These are phyloP conservation scores for Hysterium pulicare DNA, from an alignment of 2,329 filamentous ascomycete species.

Conservation along the genomic window DNA sequence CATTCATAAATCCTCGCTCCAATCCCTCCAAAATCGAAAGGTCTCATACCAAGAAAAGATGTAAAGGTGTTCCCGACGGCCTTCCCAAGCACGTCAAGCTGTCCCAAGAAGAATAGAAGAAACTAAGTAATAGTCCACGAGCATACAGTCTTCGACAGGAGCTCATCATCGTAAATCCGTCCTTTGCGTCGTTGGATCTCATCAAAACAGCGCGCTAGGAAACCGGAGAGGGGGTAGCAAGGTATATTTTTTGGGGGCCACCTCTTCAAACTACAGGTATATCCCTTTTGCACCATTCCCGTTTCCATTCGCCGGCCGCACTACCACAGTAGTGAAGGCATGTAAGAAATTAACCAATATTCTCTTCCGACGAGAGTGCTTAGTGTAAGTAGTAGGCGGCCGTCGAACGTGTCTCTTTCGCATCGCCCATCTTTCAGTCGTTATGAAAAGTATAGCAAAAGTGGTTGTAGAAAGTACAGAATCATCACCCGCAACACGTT, in stretches of 20 bases:
- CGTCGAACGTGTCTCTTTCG: constrained; percentile 14
- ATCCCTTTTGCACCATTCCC: constrained; percentile 17
- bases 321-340: constrained; percentile 11
- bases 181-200: constrained; percentile 15
- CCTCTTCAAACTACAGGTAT: constrained; percentile 8
- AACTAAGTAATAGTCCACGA: constrained; percentile 18
- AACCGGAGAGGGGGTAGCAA: constrained; percentile 6
- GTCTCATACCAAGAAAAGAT: neutral
- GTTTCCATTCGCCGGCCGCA: constrained; percentile 15
- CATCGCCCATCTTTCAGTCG: constrained; percentile 16
- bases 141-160: constrained; percentile 18
- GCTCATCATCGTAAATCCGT: constrained; percentile 21
- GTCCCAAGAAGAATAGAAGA: constrained; percentile 13
- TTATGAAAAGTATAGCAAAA: constrained; percentile 17
- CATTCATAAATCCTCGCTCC: constrained; percentile 22
- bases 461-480: constrained; percentile 33
- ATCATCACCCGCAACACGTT: constrained; percentile 26
- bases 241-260: constrained; percentile 13
- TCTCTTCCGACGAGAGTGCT: neutral
- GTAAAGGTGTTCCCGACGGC: neutral
- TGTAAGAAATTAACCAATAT: constrained; percentile 9
- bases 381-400: constrained; percentile 7
- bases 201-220: constrained; percentile 15
- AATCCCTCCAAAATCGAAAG: constrained; percentile 10
- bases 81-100: neutral